Conservation (phyloP, 1,139 yeast species). For the Yamadazyma spencermartinsiae region DNA sequence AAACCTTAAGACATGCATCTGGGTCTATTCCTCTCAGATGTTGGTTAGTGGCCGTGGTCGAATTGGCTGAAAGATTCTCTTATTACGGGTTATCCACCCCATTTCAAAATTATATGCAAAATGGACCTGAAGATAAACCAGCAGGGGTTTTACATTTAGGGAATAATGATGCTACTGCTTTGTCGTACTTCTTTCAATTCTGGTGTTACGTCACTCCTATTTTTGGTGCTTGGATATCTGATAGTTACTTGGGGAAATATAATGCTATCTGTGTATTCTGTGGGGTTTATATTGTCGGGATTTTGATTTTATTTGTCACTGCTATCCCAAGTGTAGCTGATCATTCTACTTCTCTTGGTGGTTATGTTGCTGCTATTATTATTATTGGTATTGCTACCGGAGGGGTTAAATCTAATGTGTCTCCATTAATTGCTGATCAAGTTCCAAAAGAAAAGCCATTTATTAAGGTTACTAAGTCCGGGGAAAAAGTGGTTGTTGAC, state of each 20-base stretch:
- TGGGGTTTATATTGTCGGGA: slow-evolving; percentile 61
- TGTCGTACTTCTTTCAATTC: slow-evolving; percentile 75
- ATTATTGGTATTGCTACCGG: slow-evolving; percentile 79
- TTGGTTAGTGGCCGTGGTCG: slow-evolving; percentile 77
- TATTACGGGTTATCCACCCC: slow-evolving; percentile 79
- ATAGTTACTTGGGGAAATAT: slow-evolving; percentile 72
- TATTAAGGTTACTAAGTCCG: slow-evolving; percentile 34
- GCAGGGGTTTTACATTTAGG: slow-evolving; percentile 66
- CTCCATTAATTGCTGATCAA: slow-evolving; percentile 82
- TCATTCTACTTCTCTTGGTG: slow-evolving; percentile 48
- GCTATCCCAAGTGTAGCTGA: slow-evolving; percentile 64
- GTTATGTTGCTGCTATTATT: slow-evolving; percentile 61
- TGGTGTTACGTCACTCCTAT: slow-evolving; percentile 84
- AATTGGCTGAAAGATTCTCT: slow-evolving; percentile 81
- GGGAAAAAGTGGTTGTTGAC: slow-evolving; percentile 42
- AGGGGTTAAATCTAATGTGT: slow-evolving; percentile 76
- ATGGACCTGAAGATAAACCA: slow-evolving; percentile 44
- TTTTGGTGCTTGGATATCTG: slow-evolving; percentile 75
- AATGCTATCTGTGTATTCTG: slow-evolving; percentile 66
- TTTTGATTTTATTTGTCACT: slow-evolving; percentile 65
- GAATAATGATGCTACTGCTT: slow-evolving; percentile 68
- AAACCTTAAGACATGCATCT: slow-evolving; percentile 42
- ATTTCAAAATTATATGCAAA: slow-evolving; percentile 77
- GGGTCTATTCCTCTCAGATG: slow-evolving; percentile 47
- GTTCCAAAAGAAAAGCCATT: slow-evolving; percentile 42